These are phyloP conservation scores for Corchorus olitorius DNA, from an alignment of 345 rosid genomes.

Conservation along the genomic window DNA sequence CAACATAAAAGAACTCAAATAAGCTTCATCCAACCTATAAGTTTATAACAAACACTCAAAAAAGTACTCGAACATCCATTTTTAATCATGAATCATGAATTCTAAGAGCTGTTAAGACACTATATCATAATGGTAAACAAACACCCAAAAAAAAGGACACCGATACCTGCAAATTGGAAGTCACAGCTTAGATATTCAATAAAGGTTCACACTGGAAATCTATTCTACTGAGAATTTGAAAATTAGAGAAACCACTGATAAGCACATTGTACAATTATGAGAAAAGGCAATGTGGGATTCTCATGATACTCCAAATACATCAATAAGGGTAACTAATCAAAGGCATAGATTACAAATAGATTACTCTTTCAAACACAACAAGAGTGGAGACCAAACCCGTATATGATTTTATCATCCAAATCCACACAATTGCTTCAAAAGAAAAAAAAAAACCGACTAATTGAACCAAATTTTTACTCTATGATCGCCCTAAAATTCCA, in stretches of 20 bases:
- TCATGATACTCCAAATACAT: neutral
- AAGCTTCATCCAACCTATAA: neutral
- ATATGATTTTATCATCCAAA: neutral
- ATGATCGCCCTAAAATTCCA: neutral
- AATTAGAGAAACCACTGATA: no score
- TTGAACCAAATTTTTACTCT: neutral
- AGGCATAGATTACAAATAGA: neutral
- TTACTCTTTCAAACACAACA: neutral
- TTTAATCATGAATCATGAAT: neutral
- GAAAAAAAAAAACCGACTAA: neutral
- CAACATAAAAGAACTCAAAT: constrained; percentile 2
- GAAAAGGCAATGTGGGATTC: neutral
- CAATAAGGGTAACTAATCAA: neutral
- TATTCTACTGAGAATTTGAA: neutral
- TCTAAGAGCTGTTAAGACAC: neutral
- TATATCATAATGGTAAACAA: neutral
- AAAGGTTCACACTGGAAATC: neutral
- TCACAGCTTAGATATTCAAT: neutral
- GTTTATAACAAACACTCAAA: neutral
- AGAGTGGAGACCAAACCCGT: neutral
- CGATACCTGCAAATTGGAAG: neutral
- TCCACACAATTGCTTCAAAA: neutral
- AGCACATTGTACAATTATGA: constrained; percentile 15
- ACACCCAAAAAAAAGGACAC: neutral
- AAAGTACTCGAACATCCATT: neutral